Base-by-base conservation (phyloP, 2,329 filamentous ascomycete genomes). In the Penicillium brevicompactum region DNA sequence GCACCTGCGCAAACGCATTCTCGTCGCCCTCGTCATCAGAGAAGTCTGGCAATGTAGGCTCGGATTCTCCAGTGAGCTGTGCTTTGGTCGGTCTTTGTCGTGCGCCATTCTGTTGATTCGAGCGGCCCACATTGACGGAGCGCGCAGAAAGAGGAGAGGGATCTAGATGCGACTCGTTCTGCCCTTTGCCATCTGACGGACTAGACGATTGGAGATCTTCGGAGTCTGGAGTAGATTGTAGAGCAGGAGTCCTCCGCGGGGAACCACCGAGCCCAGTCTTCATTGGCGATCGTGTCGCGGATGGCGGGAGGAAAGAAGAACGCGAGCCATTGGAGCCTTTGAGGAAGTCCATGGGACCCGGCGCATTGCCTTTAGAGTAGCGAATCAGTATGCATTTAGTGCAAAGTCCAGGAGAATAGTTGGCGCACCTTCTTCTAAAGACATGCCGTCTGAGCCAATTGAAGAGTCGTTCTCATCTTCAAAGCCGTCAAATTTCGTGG, bases 351-450 rank as follows among this genome's bases (percentile, higher is more conserved):
- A 71, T 69, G 31, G 76, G 76, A 40, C 70, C 74, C 22, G 72
- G 76, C 37, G 68, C 72, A 57, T 75, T 75, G 43, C 72, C 75
- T 78, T 56, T 27, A 37, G 40, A 48, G 34, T 57, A 22, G 31
- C 22, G 27, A 37, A 46, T 64, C 24, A 65, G 53, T 40, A 51
- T 16, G 13, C 14, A 27, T 34, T 42, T 22, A 55, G n/a, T 32
- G 14, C n/a, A 16, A 21, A 13, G 16, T 21, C 10, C 6, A 5
- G 10, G 32, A 27, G 41, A 56, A 21, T 22, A 9, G 27, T 52
- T 32, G 34, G 69, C 80, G 53, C 78, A 88, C 85, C 87, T 56
- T 87, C 81, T 59, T 82, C 82, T 49, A 87, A 76, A 22, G 87
- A 85, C 85, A 88, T 87, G 55, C 81, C 80, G 66, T 82, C 82